A percentile compares a stretch with the other conserved stretches of the same genome.
These are phyloP conservation scores for Prunella vulgaris DNA, from an alignment of 257 asterid species.

Conservation along the genomic window DNA sequence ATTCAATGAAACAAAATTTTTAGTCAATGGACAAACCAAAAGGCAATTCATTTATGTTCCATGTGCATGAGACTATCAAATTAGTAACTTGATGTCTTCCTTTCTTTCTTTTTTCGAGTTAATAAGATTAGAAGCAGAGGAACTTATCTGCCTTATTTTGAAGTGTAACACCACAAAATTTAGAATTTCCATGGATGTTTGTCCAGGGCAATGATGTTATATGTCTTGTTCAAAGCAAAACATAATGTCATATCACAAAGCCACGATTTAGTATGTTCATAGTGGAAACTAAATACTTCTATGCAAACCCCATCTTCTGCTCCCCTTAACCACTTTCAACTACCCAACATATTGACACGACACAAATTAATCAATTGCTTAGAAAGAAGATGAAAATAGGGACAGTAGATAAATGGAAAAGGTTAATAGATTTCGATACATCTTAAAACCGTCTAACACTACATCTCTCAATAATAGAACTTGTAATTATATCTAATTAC, in stretches of 20 bases:
- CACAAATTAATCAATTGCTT: neutral
- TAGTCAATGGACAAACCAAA: neutral
- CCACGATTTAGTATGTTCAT: neutral
- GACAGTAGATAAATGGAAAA: neutral
- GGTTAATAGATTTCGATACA: neutral
- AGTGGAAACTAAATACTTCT: neutral
- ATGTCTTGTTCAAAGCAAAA: neutral
- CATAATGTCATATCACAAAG: neutral
- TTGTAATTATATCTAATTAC: neutral
- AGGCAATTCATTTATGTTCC: neutral
- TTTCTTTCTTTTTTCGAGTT: neutral
- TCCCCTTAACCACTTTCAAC: neutral
- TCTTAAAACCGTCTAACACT: neutral
- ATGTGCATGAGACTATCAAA: neutral
- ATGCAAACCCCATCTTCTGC: neutral
- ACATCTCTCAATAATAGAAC: neutral
- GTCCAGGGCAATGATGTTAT: neutral
- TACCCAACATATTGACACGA: neutral
- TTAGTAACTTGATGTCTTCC: neutral
- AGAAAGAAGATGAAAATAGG: neutral
- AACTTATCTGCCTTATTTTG: neutral
- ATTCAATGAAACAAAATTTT: constrained; percentile 4
- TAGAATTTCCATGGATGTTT: neutral
- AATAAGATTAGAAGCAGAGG: neutral
- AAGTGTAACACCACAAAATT: neutral